Evolutionary conservation across 1,284 basidiomycete species (phyloP), one percentile per base, ranked within the genome.

Genomic region (Earliella scabrosa): DNA sequence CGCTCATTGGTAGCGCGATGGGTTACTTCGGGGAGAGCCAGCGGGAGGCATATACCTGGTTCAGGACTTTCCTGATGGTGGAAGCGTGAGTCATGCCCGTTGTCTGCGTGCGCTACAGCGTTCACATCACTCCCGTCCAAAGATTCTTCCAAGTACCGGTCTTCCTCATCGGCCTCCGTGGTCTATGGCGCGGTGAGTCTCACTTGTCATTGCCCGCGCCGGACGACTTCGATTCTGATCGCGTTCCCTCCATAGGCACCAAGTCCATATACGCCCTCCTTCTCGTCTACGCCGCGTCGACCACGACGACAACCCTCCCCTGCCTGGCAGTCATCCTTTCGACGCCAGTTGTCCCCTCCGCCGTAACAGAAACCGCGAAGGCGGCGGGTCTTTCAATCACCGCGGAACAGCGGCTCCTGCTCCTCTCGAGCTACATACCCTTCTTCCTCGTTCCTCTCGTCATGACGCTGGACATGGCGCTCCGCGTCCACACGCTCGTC

Each of bases 121-220:
- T n/a, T 43, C 21, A 43, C 29, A 34, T 14, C 16, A 34, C 20
- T 49, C 24, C 8, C 23, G 14, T 18, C 7, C 11, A 4, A 50
- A 90, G 86, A 0, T 60, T 86, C 41, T 91, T 94, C 70, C 92
- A 94, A 69, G 70, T 93, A 0, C 92, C 92, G 0, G 79, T 87
- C 0, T 93, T 93, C 67, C 65, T 91, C 29, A 56, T 93, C 11
- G 90, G 90, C 13, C 77, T 86, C 36, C 75, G 75, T 16, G 87
- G 83, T 0, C 74, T 95, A 7, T 90, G 83, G 79, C 79, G 77
- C 64, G 84, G 91, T 86, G 64, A 52, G 79, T 65, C 8, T 18
- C 31, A n/a, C 16, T 45, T 14, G 11, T 26, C 10, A 9, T 29
- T 21, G 5, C 31, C 4, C 21, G 16, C 13, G 2, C 40, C 16